Base-by-base conservation (phyloP, 2,329 filamentous ascomycete species). In the Corinectria fuckeliana region DNA sequence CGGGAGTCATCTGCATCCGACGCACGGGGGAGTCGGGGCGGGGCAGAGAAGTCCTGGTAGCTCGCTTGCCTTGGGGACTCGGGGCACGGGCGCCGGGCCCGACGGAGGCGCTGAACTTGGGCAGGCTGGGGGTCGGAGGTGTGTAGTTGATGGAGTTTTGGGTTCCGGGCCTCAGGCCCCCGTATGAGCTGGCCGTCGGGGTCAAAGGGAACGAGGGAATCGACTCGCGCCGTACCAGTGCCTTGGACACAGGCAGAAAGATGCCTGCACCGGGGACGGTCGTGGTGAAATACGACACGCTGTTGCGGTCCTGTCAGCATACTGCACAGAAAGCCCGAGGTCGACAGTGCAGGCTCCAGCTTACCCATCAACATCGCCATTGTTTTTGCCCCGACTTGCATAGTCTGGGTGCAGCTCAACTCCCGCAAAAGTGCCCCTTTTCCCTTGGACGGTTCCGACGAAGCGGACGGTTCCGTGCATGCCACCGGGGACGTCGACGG, bases 401-500 rank as follows among this genome's bases (percentile, higher is more conserved):
- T 90, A 96, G 67, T 96, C 91, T 52, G 86, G 81, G 70, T 89
- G 87, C 63, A 99, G 82, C 77, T 99, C 95, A 32, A 99, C 91
- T 44, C 95, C 95, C 28, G 92, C 93, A 81, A 99, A 99, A 18
- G 86, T 85, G 50, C 95, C 95, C 68, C 91, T 92, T 81, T 97
- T 97, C 63, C 93, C 93, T 68, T 88, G 86, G 38, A 99, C 94
- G 36, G 82, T 82, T 42, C 95, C 95, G 62, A 98, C 82, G 73
- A 97, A 99, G 74, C 91, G 94, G 66, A 98, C 89, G 2, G 87
- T 90, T 48, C 95, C 95, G 66, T 90, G 82, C 93, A 99, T 97
- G 74, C 90, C 92, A 39, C 95, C 95, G 2, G 94, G 93, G 45
- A 97, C 94, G 68, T 97, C 93, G 62, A 97, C 94, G 30, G 82